phyloP scores from a whole-genome alignment of 345 rosid genomes.

The Lumnitzera racemosa region DNA sequence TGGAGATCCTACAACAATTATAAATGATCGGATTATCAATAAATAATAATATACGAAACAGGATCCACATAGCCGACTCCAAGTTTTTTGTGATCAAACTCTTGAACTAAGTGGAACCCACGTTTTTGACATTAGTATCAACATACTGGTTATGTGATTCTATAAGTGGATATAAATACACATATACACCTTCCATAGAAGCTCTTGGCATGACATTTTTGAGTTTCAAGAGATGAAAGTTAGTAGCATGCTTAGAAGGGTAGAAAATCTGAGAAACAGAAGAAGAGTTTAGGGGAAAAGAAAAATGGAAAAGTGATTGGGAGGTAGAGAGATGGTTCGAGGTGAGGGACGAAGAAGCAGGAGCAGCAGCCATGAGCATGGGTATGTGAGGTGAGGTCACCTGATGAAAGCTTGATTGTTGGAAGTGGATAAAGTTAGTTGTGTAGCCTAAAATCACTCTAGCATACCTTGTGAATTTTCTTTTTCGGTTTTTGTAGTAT shows the following conservation, averaged over 20 bases:
- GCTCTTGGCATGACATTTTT: conserved; percentile 21
- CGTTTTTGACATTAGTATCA: background rate
- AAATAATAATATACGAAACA: too few species aligned
- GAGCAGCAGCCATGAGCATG: background rate
- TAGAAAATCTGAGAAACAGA: background rate
- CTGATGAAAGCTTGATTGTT: too few species aligned
- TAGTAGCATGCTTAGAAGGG: background rate
- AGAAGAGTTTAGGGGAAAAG: background rate
- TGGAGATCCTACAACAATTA: conserved; percentile 35
- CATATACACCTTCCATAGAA: conserved; percentile 34
- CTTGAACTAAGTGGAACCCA: background rate
- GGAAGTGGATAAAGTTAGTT: too few species aligned
- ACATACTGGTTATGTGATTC: too few species aligned
- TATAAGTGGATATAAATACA: background rate
- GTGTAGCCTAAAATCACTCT: too few species aligned
- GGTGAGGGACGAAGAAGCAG: conserved; percentile 10
- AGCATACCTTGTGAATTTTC: too few species aligned
- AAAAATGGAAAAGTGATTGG: background rate
- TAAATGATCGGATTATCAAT: too few species aligned
- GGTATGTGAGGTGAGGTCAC: too few species aligned
- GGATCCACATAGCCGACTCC: too few species aligned
- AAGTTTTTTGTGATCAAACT: background rate
- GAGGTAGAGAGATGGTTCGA: conserved; percentile 5
- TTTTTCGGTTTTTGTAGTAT: too few species aligned
- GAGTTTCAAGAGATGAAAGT: conserved; percentile 13